A percentile compares a stretch with the other conserved stretches of the same genome.
These are phyloP conservation scores for Bryum argenteum DNA, from an alignment of 225 moss, liverwort and hornwort genomes.

Conservation along the genomic window DNA sequence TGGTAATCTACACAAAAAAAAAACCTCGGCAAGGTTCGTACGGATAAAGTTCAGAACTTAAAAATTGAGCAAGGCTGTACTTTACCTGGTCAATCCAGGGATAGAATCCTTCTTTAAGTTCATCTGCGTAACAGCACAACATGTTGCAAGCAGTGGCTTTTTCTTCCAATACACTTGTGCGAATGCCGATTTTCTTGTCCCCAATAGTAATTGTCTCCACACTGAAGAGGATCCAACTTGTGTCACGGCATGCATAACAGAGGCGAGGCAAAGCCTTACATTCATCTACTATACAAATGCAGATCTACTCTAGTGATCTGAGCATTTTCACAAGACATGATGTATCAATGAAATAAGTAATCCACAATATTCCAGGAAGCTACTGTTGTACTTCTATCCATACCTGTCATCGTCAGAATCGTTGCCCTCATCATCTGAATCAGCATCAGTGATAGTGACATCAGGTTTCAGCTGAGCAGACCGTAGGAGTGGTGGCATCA, in stretches of 20 bases:
- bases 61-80: background rate
- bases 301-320: background rate
- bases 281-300: background rate
- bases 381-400: background rate
- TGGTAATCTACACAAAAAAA: background rate
- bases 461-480: slow-evolving; percentile 98
- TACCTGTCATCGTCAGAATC: slow-evolving; percentile 98
- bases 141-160: slow-evolving; percentile 99
- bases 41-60: background rate
- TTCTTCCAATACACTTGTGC: slow-evolving; percentile 97
- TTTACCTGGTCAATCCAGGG: slow-evolving; percentile 99
- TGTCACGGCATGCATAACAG: slow-evolving; percentile 15
- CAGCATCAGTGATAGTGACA: slow-evolving; percentile 95
- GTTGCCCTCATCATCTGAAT: slow-evolving; percentile 95
- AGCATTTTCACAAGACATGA: background rate
- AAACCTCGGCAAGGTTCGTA: background rate
- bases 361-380: background rate
- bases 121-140: slow-evolving; percentile 99
- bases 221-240: slow-evolving; percentile 42
- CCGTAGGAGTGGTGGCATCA: slow-evolving; percentile 96
- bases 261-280: background rate
- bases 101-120: slow-evolving; percentile 96
- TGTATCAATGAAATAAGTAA: background rate
- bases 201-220: slow-evolving; percentile 99
- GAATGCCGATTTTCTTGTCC: slow-evolving; percentile 98